Percentiles rank a stretch among this genome's conserved stretches.
Conservation (phyloP, 345 rosid genomes). For the Hypericum perforatum region DNA sequence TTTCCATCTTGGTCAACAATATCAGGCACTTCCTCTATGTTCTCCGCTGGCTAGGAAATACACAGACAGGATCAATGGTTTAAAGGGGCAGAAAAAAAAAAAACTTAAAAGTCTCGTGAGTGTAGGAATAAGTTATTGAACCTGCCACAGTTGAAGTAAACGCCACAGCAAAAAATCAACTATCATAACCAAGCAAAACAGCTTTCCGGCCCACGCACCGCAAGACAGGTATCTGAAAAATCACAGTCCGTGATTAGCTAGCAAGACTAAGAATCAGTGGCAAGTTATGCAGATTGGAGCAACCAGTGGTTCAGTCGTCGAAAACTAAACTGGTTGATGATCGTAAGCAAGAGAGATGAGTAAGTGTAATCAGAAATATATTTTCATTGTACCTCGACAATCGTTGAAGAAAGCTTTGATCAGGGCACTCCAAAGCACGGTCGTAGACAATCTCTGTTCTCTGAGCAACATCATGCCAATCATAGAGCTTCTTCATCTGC, state of each 20-base stretch:
- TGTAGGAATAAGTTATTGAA: neutral
- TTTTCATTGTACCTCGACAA: constrained; percentile 42
- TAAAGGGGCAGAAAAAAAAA: too few relatives aligned
- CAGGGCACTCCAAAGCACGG: constrained; percentile 59
- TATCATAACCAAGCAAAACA: neutral
- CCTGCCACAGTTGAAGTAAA: neutral
- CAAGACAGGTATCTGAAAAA: constrained; percentile 46
- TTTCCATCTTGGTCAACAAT: too few relatives aligned
- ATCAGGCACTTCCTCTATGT: too few relatives aligned
- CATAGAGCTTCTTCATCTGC: constrained; percentile 74
- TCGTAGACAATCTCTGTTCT: constrained; percentile 87
- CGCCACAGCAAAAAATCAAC: neutral
- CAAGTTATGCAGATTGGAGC: too few relatives aligned
- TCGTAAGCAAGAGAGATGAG: too few relatives aligned
- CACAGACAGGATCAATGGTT: too few relatives aligned
- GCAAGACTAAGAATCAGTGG: neutral
- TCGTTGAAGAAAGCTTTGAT: constrained; percentile 50
- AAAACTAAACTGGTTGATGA: too few relatives aligned
- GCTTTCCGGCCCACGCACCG: neutral
- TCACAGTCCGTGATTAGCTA: constrained; percentile 1
- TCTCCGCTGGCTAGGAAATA: too few relatives aligned
- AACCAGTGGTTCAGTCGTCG: too few relatives aligned
- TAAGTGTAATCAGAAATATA: too few relatives aligned
- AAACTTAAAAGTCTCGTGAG: too few relatives aligned
- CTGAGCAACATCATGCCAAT: constrained; percentile 94